A percentile compares a stretch with the other conserved stretches of the same genome.
Conservation (phyloP, 164 flowering plant genomes). For the Berberis vulgaris region DNA sequence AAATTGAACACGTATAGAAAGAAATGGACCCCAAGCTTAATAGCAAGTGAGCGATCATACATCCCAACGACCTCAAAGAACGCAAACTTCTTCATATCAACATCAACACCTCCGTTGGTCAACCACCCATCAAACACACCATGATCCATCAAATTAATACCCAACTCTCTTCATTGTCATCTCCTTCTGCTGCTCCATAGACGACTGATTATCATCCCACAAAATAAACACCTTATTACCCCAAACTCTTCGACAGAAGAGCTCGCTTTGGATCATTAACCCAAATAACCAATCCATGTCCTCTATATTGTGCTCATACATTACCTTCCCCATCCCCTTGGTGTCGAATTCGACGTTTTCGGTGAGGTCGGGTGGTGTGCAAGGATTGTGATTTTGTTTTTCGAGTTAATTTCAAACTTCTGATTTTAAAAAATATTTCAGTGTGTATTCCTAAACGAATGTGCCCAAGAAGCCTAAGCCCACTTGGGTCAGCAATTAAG, state of each 20-base stretch:
- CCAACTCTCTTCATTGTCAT: constrained; percentile 71
- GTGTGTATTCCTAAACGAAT: too few relatives aligned
- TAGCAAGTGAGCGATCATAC: constrained; percentile 67
- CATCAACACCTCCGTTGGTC: constrained; percentile 35
- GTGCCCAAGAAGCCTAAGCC: too few relatives aligned
- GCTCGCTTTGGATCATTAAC: constrained; percentile 51
- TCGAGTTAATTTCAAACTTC: too few relatives aligned
- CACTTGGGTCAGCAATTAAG: too few relatives aligned
- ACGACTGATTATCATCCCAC: constrained; percentile 78
- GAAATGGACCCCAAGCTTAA: constrained; percentile 72
- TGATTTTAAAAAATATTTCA: too few relatives aligned
- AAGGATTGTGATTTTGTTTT: constrained; percentile 5
- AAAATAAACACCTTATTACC: constrained; percentile 61
- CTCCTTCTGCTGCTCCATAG: constrained; percentile 92
- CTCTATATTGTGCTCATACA: constrained; percentile 61
- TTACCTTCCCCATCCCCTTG: constrained; percentile 45
- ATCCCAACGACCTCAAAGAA: constrained; percentile 42
- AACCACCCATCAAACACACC: constrained; percentile 77
- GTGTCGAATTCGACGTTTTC: constrained; percentile 41
- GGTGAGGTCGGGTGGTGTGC: constrained; percentile 54
- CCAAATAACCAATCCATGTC: constrained; percentile 76
- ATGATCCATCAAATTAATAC: constrained; percentile 29
- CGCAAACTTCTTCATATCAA: constrained; percentile 62
- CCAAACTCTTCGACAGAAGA: constrained; percentile 46
- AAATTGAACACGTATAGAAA: constrained; percentile 37